Conservation (phyloP, 257 asterid species). For the Solanum infundibuliforme region DNA sequence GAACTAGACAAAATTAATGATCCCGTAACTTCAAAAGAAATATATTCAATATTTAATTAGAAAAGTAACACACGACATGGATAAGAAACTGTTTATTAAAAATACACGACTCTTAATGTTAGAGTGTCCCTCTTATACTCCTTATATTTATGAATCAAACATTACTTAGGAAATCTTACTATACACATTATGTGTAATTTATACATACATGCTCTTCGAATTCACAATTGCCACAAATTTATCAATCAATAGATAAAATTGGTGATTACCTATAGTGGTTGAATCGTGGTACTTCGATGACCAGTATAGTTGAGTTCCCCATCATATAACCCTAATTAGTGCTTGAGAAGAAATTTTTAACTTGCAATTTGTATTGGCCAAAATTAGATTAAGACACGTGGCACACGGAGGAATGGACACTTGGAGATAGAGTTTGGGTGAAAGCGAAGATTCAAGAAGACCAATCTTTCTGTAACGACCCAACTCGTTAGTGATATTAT, state of each 20-base stretch:
- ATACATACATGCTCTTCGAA: not conserved
- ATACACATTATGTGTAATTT: not conserved
- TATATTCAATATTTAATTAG: not conserved
- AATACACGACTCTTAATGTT: not conserved
- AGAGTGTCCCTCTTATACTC: not conserved
- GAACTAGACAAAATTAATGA: not conserved
- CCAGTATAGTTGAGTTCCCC: not conserved
- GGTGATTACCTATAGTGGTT: not conserved
- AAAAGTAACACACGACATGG: not conserved
- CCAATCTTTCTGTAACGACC: no score
- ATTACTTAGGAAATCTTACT: not conserved
- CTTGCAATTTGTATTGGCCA: not conserved
- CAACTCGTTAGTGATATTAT: no score
- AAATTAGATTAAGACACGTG: not conserved
- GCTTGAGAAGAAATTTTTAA: not conserved
- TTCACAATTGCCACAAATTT: not conserved
- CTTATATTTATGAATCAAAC: not conserved
- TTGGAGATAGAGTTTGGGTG: not conserved
- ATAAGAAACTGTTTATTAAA: not conserved
- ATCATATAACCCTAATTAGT: not conserved
- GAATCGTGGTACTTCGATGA: not conserved
- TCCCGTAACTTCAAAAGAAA: not conserved
- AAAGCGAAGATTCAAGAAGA: not conserved
- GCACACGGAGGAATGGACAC: not conserved
- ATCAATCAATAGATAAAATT: not conserved